These are phyloP conservation scores for Diversispora epigaea DNA, from an alignment of 192 early-diverging fungal species.

Conservation along the genomic window DNA sequence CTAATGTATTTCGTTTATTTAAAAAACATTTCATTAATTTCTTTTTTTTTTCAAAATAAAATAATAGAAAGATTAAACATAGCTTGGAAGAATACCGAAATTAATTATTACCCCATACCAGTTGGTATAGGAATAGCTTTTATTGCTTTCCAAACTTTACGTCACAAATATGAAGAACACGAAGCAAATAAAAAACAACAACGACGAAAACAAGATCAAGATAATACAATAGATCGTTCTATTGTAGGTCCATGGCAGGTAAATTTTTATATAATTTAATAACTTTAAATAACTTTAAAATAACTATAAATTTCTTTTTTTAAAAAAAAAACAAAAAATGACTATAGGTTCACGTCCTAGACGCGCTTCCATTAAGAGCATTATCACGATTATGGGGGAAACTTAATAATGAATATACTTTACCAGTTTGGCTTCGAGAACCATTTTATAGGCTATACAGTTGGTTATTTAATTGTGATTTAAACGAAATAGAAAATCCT, in stretches of 20 bases:
- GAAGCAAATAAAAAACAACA: constrained; percentile 36
- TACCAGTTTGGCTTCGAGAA: constrained; percentile 73
- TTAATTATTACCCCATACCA: constrained; percentile 74
- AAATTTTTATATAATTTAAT: constrained; percentile 15
- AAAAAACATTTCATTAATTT: too few relatives aligned
- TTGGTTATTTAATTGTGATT: constrained; percentile 83
- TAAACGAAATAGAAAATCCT: constrained; percentile 90
- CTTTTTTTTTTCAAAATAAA: too few relatives aligned
- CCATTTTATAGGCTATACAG: constrained; percentile 80
- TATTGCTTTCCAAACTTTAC: constrained; percentile 60
- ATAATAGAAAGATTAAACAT: constrained; percentile 39
- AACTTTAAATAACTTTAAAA: neutral
- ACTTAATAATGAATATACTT: constrained; percentile 76
- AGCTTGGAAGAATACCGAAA: constrained; percentile 51
- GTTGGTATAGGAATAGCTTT: constrained; percentile 72
- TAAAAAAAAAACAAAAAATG: too few relatives aligned
- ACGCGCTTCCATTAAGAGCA: constrained; percentile 82
- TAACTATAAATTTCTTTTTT: neutral
- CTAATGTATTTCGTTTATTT: too few relatives aligned
- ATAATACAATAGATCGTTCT: constrained; percentile 32
- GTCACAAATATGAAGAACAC: constrained; percentile 44
- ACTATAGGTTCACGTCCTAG: constrained; percentile 76
- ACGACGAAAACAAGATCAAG: constrained; percentile 29
- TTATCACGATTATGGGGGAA: constrained; percentile 91
- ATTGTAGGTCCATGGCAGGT: constrained; percentile 88